Evolutionary conservation across 768 basidiomycete species (phyloP), one percentile per base, ranked within the genome.

Genomic region (Sporobolomyces pararoseus): DNA sequence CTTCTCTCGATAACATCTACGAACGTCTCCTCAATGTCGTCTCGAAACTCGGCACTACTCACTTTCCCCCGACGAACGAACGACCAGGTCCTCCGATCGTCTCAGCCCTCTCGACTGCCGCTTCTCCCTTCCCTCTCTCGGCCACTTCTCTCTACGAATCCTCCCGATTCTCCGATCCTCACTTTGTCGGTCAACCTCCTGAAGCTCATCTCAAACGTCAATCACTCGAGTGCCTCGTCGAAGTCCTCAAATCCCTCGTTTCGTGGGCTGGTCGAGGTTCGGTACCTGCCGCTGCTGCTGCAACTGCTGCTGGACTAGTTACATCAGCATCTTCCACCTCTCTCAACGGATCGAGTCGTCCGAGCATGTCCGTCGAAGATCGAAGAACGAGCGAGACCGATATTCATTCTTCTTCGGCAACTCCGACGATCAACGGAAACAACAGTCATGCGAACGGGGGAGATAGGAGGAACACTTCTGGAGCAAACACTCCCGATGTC

Each of bases 1-100:
- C 91, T 68, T 91, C 95, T 6, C 85, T 85, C 14, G 95, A 96
- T 77, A 98, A 99, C 80, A 94, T 98, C 66, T 99, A 98, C 80
- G 96, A 99, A 77, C 90, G 90, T 87, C 82, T 97, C 55, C 91
- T 98, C 83, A 97, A 97, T 80, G 90, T 97, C 77, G 86, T 98
- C 76, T 93, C 94, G 21, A 96, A 93, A 81, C 87, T 96, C 66
- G 87, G 88, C 21, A 88, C 88, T 31, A 82, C 82, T 10, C 82
- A 83, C 68, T 81, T 81, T 63, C 77, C 79, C 4, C 75, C 80
- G 16, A 51, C 65, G 10, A 58, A 57, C 60, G 71, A 67, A 34
- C 63, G 63, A 7, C 63, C 72, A 1, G 61, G 63, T 14, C 32
- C 61, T n/a, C 63, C 62, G 1, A 50, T 65, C 60, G 29, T 44